These are phyloP conservation scores for Poa annua DNA, from an alignment of 176 grass and related monocot genomes.

Conservation along the genomic window DNA sequence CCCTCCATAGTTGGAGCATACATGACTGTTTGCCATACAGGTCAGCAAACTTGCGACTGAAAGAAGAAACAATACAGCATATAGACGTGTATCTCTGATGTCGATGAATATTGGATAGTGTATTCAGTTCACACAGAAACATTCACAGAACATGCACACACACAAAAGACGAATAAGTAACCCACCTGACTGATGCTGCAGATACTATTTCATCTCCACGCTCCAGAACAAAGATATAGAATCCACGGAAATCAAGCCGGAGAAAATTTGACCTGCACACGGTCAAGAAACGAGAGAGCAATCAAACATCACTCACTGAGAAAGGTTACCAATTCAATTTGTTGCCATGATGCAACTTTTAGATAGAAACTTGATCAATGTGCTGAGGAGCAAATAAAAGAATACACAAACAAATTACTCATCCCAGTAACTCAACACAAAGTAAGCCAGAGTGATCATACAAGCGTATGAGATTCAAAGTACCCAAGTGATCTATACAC, in stretches of 20 bases:
- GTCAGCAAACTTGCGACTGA: neutral
- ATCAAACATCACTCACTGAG: conserved; percentile 19
- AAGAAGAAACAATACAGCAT: conserved; percentile 15
- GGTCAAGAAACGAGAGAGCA: conserved; percentile 30
- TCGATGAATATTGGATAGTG: conserved; percentile 21
- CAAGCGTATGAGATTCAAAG: conserved; percentile 8
- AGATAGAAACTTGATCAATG: conserved; percentile 18
- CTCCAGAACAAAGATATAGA: conserved; percentile 89
- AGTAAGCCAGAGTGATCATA: neutral
- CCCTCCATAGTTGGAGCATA: conserved; percentile 16
- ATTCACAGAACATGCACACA: conserved; percentile 20
- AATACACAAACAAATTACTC: conserved; percentile 7
- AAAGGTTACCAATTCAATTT: conserved; percentile 1
- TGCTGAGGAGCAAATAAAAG: conserved; percentile 4
- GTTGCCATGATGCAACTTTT: neutral
- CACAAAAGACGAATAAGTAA: conserved; percentile 36
- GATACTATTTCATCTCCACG: conserved; percentile 94
- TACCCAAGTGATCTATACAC: conserved; percentile 17
- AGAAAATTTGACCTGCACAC: conserved; percentile 87
- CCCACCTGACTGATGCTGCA: conserved; percentile 86
- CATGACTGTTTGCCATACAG: conserved; percentile 3
- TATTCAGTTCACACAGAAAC: neutral
- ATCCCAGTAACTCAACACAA: conserved; percentile 36
- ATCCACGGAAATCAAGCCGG: conserved; percentile 82
- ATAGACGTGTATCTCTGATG: conserved; percentile 14